Evolutionary conservation across 2,329 filamentous ascomycete genomes (phyloP).

Genomic region (Ceratocystis diversiconidia): DNA sequence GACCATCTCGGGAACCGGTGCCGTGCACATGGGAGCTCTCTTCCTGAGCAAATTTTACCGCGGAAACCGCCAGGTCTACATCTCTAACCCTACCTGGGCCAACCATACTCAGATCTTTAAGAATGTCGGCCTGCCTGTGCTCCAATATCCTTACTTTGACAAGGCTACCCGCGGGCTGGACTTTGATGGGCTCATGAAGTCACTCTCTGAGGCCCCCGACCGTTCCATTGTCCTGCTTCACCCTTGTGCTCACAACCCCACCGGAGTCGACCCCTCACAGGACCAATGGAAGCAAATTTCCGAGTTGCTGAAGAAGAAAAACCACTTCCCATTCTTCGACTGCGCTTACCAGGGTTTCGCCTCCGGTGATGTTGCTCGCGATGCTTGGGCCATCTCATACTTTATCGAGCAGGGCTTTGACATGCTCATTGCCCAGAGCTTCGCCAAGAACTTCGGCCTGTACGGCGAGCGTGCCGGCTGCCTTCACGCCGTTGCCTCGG

Average conservation of each 20-base stretch:
- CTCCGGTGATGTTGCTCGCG: slow-evolving; percentile 69
- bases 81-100: slow-evolving; percentile 92
- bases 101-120: slow-evolving; percentile 98
- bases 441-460: slow-evolving; percentile 95
- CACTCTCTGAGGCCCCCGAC: slow-evolving; percentile 56
- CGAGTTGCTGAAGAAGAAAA: slow-evolving; percentile 56
- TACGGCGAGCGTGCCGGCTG: slow-evolving; percentile 93
- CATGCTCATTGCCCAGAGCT: slow-evolving; percentile 78
- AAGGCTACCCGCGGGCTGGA: slow-evolving; percentile 80
- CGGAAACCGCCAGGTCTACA: slow-evolving; percentile 62
- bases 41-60: slow-evolving; percentile 87
- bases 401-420: slow-evolving; percentile 88
- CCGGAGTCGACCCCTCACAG: slow-evolving; percentile 83
- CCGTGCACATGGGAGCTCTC: slow-evolving; percentile 80
- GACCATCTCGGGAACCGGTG: slow-evolving; percentile 94
- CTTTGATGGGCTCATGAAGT: slow-evolving; percentile 70
- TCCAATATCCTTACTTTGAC: slow-evolving; percentile 88
- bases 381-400: slow-evolving; percentile 86
- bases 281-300: slow-evolving; percentile 93
- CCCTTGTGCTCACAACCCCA: slow-evolving; percentile 95
- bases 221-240: slow-evolving; percentile 82
- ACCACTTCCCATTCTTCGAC: slow-evolving; percentile 97
- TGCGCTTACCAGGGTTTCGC: slow-evolving; percentile 96
- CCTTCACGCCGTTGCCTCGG: slow-evolving; percentile 81
- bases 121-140: slow-evolving; percentile 68